Evolutionary conservation across 106 monocot species (phyloP), one percentile per base, ranked within the genome.

Genomic region (Platanthera guangdongensis): DNA sequence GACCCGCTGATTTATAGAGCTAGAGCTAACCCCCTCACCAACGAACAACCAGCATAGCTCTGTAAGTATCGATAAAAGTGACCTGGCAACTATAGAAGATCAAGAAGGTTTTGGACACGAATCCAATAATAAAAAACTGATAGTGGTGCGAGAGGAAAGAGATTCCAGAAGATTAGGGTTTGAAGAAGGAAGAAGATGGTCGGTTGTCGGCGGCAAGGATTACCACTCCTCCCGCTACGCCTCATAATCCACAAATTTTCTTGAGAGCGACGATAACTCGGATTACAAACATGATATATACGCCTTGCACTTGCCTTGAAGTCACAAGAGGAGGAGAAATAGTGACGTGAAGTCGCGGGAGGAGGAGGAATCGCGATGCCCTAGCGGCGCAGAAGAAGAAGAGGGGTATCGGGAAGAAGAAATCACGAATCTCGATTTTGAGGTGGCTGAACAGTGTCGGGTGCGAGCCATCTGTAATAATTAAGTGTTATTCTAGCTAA

Each of bases 231-330:
- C 22, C 21, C 72, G 72, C 50, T 14, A 72, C 47, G 49, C 72
- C 72, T 72, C 51, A 32, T 2, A 22, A 72, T 72, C 72, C 72
- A 72, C 72, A 72, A 72, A 72, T 50, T 47, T 1, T 50, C 50
- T 21, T 46, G 72, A 72, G 49, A n/a, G 16, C 51, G 50, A 72
- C 8, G 72, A 51, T 11, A 70, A 14, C 13, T 47, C 3, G 70
- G 47, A 70, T 70, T 70, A 70, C 70, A 14, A 70, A 70, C 70
- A 10, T 13, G 6, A 70, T 47, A n/a, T n/a, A n/a, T n/a, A 47
- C n/a, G n/a, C n/a, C n/a, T n/a, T n/a, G n/a, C n/a, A n/a, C n/a
- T n/a, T n/a, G n/a, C n/a, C n/a, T n/a, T n/a, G n/a, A n/a, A n/a
- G n/a, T n/a, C n/a, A n/a, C n/a, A n/a, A n/a, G n/a, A n/a, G n/a